phyloP scores from a whole-genome alignment of 2,329 filamentous ascomycete genomes.

The Fusarium multiceps region DNA sequence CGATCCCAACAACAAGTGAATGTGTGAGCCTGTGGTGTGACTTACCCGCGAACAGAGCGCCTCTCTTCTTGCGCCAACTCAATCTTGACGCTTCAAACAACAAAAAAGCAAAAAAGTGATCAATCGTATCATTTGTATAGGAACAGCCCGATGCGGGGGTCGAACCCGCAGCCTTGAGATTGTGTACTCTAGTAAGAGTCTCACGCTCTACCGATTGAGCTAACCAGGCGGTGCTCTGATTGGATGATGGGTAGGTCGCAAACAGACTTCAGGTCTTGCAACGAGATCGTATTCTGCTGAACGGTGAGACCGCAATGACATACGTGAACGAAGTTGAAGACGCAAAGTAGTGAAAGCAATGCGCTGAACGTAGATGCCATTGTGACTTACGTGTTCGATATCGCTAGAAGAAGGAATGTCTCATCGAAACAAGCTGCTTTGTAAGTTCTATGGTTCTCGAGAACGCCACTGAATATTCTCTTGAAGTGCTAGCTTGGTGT shows the following conservation, averaged over 20 bases:
- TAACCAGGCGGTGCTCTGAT: slow-evolving; percentile 49
- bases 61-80: background rate
- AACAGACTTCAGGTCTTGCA: background rate
- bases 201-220: slow-evolving; percentile 72
- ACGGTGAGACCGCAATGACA: background rate
- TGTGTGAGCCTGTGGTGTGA: background rate
- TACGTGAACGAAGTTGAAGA: background rate
- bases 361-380: background rate
- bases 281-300: background rate
- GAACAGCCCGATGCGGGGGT: slow-evolving; percentile 58
- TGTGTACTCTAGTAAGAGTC: slow-evolving; percentile 65
- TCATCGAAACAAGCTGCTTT: too few species aligned
- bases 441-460: too few species aligned
- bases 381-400: background rate
- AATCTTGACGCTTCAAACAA: background rate
- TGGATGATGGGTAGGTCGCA: background rate
- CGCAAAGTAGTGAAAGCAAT: background rate
- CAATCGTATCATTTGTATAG: slow-evolving; percentile 46
- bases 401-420: background rate
- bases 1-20: background rate
- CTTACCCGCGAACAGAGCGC: background rate
- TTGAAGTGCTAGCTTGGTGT: too few species aligned
- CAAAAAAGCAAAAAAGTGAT: slow-evolving; percentile 4
- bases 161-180: slow-evolving; percentile 69
- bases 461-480: too few species aligned